Base-by-base conservation (phyloP, 2,329 filamentous ascomycete genomes). In the Aciculosporium take region DNA sequence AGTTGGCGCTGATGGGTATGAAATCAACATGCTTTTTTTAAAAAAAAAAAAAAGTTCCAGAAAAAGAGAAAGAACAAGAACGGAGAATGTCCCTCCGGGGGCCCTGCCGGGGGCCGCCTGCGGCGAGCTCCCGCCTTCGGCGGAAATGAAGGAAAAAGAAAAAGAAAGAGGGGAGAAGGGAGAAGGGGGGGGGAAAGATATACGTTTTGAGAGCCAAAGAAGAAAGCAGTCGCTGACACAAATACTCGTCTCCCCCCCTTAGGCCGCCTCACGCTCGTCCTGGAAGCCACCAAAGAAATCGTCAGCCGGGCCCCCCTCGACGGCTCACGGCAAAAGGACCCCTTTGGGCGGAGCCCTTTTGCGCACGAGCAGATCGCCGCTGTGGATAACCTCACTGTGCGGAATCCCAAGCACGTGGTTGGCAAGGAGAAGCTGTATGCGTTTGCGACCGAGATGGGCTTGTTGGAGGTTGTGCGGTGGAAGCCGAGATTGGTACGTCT, bases 1-100 rank as follows among this genome's bases (percentile, higher is more conserved):
- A 85, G 47, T 67, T 98, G 61, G 84, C 87, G n/a, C 87, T 84
- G 56, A 67, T 94, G 41, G 89, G 86, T 93, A 73, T 36, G 64
- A 17, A 4, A 5, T 20, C 3, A 23, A 18, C 5, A 37, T 12
- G 10, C 10, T 37, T 13, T 23, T 9, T 21, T 12, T 3, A 15
- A n/a, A 37, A 28, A 6, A 18, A 5, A n/a, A 39, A 18, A 9
- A 5, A 2, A 1, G 7, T 10, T 10, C 24, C 24, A 25, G 10
- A 25, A 8, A 28, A 37, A 20, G 10, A 5, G 20, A 3, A 8
- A 20, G 12, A 20, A 27, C 4, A 17, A 17, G 24, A 25, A 29
- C 7, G 27, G n/a, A 5, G 27, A 4, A 25, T 25, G 27, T n/a
- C n/a, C n/a, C n/a, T n/a, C n/a, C n/a, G n/a, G n/a, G n/a, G n/a